Conservation (phyloP, 176 grass and related monocot species). For the Oryza nivara region DNA sequence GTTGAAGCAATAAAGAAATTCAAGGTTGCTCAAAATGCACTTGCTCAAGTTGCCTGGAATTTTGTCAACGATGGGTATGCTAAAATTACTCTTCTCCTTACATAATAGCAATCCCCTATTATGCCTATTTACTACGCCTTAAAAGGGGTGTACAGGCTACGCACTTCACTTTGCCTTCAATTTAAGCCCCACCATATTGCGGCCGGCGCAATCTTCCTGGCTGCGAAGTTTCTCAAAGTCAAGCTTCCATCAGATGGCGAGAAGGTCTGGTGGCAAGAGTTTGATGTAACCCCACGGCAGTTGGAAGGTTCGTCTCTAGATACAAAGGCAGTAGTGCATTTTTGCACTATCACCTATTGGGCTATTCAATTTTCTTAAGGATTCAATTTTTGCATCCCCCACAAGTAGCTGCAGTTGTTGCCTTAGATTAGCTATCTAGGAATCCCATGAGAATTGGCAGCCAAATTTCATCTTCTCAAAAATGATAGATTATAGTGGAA, state of each 20-base stretch:
- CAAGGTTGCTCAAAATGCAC: constrained; percentile 87
- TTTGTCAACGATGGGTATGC: constrained; percentile 99
- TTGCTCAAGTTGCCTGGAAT: constrained; percentile 99
- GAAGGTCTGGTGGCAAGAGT: constrained; percentile 97
- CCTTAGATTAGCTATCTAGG: constrained; percentile 15
- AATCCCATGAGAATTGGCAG: constrained; percentile 8
- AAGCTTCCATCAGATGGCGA: constrained; percentile 96
- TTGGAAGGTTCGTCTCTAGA: constrained; percentile 87
- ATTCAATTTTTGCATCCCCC: not conserved
- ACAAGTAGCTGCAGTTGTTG: constrained; percentile 3
- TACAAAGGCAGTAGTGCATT: constrained; percentile 32
- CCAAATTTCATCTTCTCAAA: not conserved
- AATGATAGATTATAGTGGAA: constrained; percentile 23
- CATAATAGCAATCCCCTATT: constrained; percentile 45
- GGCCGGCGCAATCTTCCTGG: constrained; percentile 93
- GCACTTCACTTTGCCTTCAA: constrained; percentile 91
- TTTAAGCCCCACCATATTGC: constrained; percentile 98
- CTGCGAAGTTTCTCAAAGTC: constrained; percentile 94
- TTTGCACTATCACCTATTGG: constrained; percentile 21
- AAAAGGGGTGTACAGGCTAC: constrained; percentile 87
- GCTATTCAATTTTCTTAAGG: constrained; percentile 27
- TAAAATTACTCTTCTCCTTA: constrained; percentile 65
- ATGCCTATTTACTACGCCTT: constrained; percentile 69
- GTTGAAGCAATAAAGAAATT: constrained; percentile 95
- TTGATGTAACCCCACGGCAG: constrained; percentile 92